Percentiles rank a stretch among this genome's conserved stretches.
Conservation (phyloP, 2,329 filamentous ascomycete genomes). For the Ascochyta viciae-villosae region DNA sequence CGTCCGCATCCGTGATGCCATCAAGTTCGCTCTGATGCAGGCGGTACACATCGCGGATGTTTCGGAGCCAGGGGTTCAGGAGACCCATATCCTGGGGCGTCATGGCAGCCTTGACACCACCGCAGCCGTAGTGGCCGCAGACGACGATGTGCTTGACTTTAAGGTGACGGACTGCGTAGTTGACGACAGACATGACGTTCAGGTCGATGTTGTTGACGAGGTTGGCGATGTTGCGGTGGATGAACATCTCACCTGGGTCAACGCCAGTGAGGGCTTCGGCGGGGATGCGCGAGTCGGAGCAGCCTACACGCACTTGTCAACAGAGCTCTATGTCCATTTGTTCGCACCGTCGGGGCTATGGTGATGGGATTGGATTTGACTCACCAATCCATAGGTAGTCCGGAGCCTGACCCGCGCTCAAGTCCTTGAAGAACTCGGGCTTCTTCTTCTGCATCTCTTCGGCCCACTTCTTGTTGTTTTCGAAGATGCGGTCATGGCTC, state of each 20-base stretch:
- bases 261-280: constrained; percentile 52
- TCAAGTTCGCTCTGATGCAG: constrained; percentile 75
- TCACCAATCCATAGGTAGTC: constrained; percentile 66
- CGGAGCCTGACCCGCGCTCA: constrained; percentile 69
- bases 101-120: constrained; percentile 68
- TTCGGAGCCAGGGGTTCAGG: constrained; percentile 76
- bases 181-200: constrained; percentile 51
- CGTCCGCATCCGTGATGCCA: constrained; percentile 32
- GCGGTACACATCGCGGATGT: constrained; percentile 77
- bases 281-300: constrained; percentile 50
- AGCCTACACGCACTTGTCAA: constrained; percentile 34
- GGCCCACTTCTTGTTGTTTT: constrained; percentile 73
- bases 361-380: constrained; percentile 14
- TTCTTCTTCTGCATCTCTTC: constrained; percentile 64
- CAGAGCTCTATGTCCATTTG: background rate
- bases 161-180: constrained; percentile 51
- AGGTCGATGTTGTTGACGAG: constrained; percentile 51
- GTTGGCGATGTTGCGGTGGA: constrained; percentile 48
- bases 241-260: constrained; percentile 44
- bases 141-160: constrained; percentile 73
- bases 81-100: constrained; percentile 73
- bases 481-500: constrained; percentile 72
- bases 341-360: background rate
- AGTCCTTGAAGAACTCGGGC: constrained; percentile 70
- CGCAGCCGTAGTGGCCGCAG: constrained; percentile 73